These are phyloP conservation scores for Xylaria intraflava DNA, from an alignment of 495 filamentous ascomycete species.

Conservation along the genomic window DNA sequence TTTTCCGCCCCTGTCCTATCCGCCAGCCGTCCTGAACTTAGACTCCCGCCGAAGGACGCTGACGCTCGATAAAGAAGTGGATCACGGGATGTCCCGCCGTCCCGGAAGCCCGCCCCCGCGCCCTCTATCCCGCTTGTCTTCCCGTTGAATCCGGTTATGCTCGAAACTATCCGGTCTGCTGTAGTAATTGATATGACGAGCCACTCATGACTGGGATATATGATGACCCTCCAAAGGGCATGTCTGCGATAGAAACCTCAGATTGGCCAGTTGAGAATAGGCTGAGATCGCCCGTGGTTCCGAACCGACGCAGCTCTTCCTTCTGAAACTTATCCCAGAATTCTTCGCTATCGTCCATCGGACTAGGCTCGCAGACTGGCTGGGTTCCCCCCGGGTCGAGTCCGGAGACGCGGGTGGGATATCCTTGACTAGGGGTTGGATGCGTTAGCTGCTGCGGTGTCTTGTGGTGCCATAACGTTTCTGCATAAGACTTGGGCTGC, in stretches of 20 bases:
- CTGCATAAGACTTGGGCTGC: constrained; percentile 16
- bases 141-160: neutral
- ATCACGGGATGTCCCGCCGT: too few species aligned
- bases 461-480: constrained; percentile 12
- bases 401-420: constrained; percentile 6
- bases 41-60: too few species aligned
- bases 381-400: constrained; percentile 6
- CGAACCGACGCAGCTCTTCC: constrained; percentile 28
- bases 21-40: too few species aligned
- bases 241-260: constrained; percentile 13
- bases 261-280: constrained; percentile 35
- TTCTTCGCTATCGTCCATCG: neutral
- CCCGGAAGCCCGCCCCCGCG: too few species aligned
- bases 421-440: constrained; percentile 3
- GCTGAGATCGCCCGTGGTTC: constrained; percentile 32
- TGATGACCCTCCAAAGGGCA: constrained; percentile 19
- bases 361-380: neutral
- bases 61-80: neutral
- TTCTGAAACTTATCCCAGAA: constrained; percentile 22
- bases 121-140: neutral
- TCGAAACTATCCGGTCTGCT: neutral
- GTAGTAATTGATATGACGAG: constrained; percentile 14
- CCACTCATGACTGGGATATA: constrained; percentile 13
- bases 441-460: constrained; percentile 8
- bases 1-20: too few species aligned